Evolutionary conservation across 2,329 filamentous ascomycete genomes (phyloP).

Genomic region (Apiospora sp.): DNA sequence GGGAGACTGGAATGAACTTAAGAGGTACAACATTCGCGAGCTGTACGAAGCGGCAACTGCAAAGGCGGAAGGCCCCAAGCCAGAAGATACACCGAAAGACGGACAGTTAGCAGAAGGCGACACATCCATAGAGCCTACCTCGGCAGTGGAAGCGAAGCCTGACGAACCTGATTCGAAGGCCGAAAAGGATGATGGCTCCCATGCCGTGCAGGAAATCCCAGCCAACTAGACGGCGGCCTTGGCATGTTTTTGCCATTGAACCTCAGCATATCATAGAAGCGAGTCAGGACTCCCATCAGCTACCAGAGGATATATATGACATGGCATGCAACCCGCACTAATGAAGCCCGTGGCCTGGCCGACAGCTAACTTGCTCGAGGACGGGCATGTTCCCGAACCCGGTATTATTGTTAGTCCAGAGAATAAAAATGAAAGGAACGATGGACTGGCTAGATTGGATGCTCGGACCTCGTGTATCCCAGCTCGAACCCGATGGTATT

Average conservation of each 20-base stretch:
- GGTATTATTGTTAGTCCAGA: not conserved
- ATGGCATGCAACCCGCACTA: not conserved
- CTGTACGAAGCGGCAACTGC: slow-evolving; percentile 60
- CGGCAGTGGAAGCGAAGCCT: slow-evolving; percentile 5
- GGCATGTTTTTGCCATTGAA: not conserved
- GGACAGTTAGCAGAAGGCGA: not conserved
- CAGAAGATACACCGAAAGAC: not conserved
- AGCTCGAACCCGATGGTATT: not conserved
- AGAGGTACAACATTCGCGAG: slow-evolving; percentile 80
- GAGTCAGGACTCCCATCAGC: not conserved
- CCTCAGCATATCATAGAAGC: not conserved
- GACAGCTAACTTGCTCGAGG: not conserved
- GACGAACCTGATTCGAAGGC: not conserved
- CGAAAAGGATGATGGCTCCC: not conserved
- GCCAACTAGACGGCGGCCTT: not conserved
- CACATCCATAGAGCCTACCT: not conserved
- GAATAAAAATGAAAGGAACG: not conserved
- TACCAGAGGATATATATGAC: not conserved
- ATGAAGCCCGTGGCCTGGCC: not conserved
- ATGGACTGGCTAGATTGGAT: not conserved
- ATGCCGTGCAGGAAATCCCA: not conserved
- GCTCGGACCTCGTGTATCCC: not conserved
- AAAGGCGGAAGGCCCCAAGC: slow-evolving; percentile 30
- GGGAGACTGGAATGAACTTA: slow-evolving; percentile 75
- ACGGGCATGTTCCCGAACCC: not conserved